Conservation (phyloP, 2,329 filamentous ascomycete genomes). For the Alternaria consortialis region DNA sequence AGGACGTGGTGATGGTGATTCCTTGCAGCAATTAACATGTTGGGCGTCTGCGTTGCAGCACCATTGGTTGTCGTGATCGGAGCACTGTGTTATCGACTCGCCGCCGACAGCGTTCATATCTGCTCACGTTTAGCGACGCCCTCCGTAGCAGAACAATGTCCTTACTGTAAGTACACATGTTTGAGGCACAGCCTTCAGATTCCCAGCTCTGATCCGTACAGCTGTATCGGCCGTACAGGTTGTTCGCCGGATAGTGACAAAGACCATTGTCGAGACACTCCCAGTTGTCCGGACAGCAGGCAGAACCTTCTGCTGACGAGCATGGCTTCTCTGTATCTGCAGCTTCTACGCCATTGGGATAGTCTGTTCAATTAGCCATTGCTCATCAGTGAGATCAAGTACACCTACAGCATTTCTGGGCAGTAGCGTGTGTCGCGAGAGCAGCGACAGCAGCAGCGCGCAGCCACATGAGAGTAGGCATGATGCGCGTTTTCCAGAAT, state of each 20-base stretch:
- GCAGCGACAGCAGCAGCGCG: constrained; percentile 29
- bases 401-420: constrained; percentile 44
- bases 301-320: constrained; percentile 43
- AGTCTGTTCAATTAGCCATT: constrained; percentile 39
- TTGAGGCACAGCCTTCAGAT: constrained; percentile 42
- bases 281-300: constrained; percentile 50
- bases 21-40: constrained; percentile 46
- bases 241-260: constrained; percentile 39
- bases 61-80: constrained; percentile 45
- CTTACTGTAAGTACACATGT: constrained; percentile 49
- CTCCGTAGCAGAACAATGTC: too few species aligned
- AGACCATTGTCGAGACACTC: constrained; percentile 51
- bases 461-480: constrained; percentile 31
- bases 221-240: constrained; percentile 45
- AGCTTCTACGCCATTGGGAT: constrained; percentile 43
- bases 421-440: constrained; percentile 27
- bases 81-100: constrained; percentile 46
- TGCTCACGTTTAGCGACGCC: constrained; percentile 17
- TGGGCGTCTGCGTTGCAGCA: constrained; percentile 46
- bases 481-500: constrained; percentile 13
- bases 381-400: neutral
- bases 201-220: constrained; percentile 50
- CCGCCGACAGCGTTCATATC: constrained; percentile 37
- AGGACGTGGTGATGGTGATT: constrained; percentile 38
- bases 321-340: constrained; percentile 45